phyloP scores from a whole-genome alignment of 768 basidiomycete genomes.

The Naganishia antarctica region DNA sequence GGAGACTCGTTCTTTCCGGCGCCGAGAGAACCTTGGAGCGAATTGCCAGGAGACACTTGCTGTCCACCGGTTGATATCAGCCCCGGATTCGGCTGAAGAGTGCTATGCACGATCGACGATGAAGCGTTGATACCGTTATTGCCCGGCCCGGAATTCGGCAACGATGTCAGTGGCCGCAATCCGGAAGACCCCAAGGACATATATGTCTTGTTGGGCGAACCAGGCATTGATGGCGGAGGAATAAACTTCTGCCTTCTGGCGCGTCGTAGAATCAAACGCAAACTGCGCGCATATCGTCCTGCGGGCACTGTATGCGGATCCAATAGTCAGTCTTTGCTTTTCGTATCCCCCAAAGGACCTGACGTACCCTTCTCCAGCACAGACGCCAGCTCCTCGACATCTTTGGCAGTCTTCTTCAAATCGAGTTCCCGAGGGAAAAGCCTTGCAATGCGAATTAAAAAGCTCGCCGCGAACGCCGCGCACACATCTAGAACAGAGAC shows the following conservation, averaged over 20 bases:
- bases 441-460: conserved; percentile 76
- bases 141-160: not conserved
- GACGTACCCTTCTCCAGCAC: conserved; percentile 72
- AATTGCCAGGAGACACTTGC: conserved; percentile 1
- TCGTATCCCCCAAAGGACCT: not conserved
- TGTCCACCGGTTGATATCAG: not conserved
- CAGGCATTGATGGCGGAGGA: conserved; percentile 43
- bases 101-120: not conserved
- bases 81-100: conserved; percentile 6
- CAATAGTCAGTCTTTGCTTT: not conserved
- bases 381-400: conserved; percentile 71
- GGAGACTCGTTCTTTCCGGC: conserved; percentile 42
- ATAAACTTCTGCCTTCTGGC: conserved; percentile 50
- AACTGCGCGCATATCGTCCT: conserved; percentile 81
- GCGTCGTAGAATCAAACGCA: conserved; percentile 77
- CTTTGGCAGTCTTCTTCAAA: conserved; percentile 63
- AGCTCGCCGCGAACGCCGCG: conserved; percentile 87
- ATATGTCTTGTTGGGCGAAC: conserved; percentile 37
- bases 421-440: conserved; percentile 85
- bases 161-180: conserved; percentile 25
- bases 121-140: not conserved
- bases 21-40: conserved; percentile 6
- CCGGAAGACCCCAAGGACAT: conserved; percentile 16
- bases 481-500: conserved; percentile 89
- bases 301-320: conserved; percentile 64